phyloP scores from a whole-genome alignment of 371 early-diverging fungal genomes.

The Mucor saturninus region DNA sequence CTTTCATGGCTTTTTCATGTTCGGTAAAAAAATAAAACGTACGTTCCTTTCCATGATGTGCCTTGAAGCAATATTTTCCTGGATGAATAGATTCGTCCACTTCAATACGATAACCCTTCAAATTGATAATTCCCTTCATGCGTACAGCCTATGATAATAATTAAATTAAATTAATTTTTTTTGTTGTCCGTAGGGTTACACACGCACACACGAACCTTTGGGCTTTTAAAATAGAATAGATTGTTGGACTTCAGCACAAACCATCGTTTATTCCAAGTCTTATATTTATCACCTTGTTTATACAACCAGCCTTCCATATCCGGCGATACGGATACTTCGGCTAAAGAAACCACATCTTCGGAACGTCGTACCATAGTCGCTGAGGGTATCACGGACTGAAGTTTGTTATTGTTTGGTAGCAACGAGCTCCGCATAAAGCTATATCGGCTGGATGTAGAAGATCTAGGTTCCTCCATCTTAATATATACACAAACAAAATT shows the following conservation, averaged over 20 bases:
- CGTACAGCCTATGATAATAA: slow-evolving; percentile 40
- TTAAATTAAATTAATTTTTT: not conserved
- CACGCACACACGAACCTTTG: slow-evolving; percentile 35
- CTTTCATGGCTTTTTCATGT: slow-evolving; percentile 55
- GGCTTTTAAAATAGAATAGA: slow-evolving; percentile 68
- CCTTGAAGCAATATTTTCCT: slow-evolving; percentile 75
- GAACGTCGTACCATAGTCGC: slow-evolving; percentile 17
- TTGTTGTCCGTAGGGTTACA: not conserved
- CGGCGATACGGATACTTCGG: slow-evolving; percentile 29
- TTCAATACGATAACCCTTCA: slow-evolving; percentile 60
- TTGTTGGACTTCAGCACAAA: slow-evolving; percentile 68
- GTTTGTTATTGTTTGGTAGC: slow-evolving; percentile 19
- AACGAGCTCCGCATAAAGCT: slow-evolving; percentile 26
- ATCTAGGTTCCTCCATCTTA: slow-evolving; percentile 1
- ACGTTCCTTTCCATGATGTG: slow-evolving; percentile 65
- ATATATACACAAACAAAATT: no score
- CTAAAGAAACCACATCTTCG: slow-evolving; percentile 14
- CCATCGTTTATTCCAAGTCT: slow-evolving; percentile 72
- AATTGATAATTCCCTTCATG: slow-evolving; percentile 63
- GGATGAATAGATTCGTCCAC: slow-evolving; percentile 64
- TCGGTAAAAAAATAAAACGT: slow-evolving; percentile 72
- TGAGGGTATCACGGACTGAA: slow-evolving; percentile 25
- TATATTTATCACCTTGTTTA: slow-evolving; percentile 70
- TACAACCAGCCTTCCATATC: slow-evolving; percentile 72
- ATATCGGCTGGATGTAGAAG: slow-evolving; percentile 9